These are phyloP conservation scores for Arxiozyma slooffiae DNA, from an alignment of 1,139 yeast genomes.

Conservation along the genomic window DNA sequence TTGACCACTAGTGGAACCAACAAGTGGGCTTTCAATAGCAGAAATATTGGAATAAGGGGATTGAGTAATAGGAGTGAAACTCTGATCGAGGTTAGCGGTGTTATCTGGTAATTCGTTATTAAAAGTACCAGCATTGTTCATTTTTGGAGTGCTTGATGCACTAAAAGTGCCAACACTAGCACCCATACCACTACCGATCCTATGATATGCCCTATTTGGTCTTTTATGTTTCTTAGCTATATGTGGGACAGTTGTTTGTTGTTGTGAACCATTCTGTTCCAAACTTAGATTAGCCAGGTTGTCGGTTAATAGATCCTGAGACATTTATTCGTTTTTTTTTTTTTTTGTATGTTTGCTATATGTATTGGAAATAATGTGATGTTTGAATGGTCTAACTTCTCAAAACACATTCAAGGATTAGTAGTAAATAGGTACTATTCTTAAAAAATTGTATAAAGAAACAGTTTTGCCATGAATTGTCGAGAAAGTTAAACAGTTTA, in stretches of 20 bases:
- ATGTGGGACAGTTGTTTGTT: not conserved
- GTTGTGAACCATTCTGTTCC: constrained; percentile 8
- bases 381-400: not conserved
- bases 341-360: not conserved
- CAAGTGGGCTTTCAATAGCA: not conserved
- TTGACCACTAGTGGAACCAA: not conserved
- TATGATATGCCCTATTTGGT: constrained; percentile 21
- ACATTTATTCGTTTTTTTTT: constrained; percentile 5
- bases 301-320: constrained; percentile 11
- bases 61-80: constrained; percentile 3
- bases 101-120: not conserved
- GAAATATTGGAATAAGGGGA: not conserved
- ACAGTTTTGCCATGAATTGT: too few species aligned
- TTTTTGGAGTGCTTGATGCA: constrained; percentile 4
- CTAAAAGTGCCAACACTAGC: constrained; percentile 4
- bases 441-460: too few species aligned
- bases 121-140: not conserved
- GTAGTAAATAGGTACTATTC: too few species aligned
- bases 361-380: not conserved
- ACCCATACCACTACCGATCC: constrained; percentile 2
- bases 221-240: constrained; percentile 14
- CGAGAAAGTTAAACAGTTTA: too few species aligned
- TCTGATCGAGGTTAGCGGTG: not conserved
- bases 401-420: not conserved
- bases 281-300: constrained; percentile 16